phyloP scores from a whole-genome alignment of 2,329 filamentous ascomycete genomes.

The Talaromyces albobiverticillius region DNA sequence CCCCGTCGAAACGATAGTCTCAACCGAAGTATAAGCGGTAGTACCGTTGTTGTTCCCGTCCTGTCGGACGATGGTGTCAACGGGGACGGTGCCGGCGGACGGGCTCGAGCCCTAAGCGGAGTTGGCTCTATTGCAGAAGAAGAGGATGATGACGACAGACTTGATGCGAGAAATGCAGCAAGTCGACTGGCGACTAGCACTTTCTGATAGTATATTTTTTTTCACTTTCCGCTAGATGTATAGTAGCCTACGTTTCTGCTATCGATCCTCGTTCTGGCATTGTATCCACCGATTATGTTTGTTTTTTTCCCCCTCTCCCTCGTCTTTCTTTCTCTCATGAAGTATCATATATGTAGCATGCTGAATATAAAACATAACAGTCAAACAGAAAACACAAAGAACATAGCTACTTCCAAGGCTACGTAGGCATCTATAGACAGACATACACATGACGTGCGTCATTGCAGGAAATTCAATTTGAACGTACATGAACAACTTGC shows the following conservation, averaged over 20 bases:
- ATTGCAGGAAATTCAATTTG: too few species aligned
- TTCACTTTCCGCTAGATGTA: conserved; percentile 16
- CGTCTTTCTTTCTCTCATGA: neutral
- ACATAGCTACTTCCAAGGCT: too few species aligned
- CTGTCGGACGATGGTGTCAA: conserved; percentile 60
- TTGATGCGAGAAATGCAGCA: conserved; percentile 94
- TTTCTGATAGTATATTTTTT: conserved; percentile 59
- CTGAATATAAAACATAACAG: neutral
- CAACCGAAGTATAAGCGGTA: conserved; percentile 72
- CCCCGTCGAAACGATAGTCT: conserved; percentile 77
- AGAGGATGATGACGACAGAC: conserved; percentile 80
- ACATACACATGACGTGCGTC: too few species aligned
- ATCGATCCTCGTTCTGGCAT: neutral
- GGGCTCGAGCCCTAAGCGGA: conserved; percentile 45
- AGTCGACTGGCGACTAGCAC: conserved; percentile 92
- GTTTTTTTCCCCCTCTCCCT: neutral
- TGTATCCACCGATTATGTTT: neutral
- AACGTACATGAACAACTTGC: too few species aligned
- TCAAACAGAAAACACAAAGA: too few species aligned
- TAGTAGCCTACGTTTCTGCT: conserved; percentile 11
- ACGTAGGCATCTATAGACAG: too few species aligned
- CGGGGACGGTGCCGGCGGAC: conserved; percentile 42
- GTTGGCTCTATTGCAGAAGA: conserved; percentile 40
- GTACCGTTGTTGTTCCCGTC: conserved; percentile 59
- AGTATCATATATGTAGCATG: neutral